Evolutionary conservation across 2,329 filamentous ascomycete genomes (phyloP).

Genomic region (Claviceps paspali): DNA sequence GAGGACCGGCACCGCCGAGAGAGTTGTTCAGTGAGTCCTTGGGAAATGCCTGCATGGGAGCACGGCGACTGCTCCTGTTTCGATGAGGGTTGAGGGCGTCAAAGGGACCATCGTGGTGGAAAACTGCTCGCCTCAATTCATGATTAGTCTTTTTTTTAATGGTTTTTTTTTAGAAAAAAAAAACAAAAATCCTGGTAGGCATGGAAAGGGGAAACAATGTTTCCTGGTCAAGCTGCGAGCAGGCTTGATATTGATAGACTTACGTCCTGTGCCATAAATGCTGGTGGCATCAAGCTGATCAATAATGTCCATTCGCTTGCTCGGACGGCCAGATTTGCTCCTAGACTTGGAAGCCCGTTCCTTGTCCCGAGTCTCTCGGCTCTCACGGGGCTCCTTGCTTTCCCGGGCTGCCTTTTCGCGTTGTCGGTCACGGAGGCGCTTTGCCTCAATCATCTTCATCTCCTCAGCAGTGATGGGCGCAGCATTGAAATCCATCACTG

Average conservation of each 20-base stretch:
- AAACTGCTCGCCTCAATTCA: constrained; percentile 40
- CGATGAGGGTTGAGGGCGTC: constrained; percentile 92
- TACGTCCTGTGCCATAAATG: constrained; percentile 84
- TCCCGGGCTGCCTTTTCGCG: constrained; percentile 9
- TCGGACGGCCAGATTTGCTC: constrained; percentile 32
- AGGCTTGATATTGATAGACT: constrained; percentile 23
- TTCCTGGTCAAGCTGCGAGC: not conserved
- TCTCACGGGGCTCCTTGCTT: constrained; percentile 10
- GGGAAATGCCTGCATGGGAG: constrained; percentile 93
- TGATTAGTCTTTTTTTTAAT: no score
- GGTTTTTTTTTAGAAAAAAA: not conserved
- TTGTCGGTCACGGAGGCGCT: constrained; percentile 12
- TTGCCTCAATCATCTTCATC: constrained; percentile 22
- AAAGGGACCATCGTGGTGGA: constrained; percentile 95
- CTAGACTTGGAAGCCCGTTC: constrained; percentile 23
- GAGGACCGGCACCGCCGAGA: constrained; percentile 71
- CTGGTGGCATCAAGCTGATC: constrained; percentile 94
- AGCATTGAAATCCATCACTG: constrained; percentile 42
- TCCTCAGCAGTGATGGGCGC: constrained; percentile 44
- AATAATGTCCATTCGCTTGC: constrained; percentile 64
- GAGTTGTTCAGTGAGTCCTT: constrained; percentile 86
- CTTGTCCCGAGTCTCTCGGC: constrained; percentile 33
- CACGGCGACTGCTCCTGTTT: constrained; percentile 68
- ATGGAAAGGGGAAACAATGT: no score
- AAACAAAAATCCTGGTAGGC: not conserved